These are phyloP conservation scores for Pseudonitzschia delicatissima DNA, from an alignment of 108 stramenopile genomes.

Conservation along the genomic window DNA sequence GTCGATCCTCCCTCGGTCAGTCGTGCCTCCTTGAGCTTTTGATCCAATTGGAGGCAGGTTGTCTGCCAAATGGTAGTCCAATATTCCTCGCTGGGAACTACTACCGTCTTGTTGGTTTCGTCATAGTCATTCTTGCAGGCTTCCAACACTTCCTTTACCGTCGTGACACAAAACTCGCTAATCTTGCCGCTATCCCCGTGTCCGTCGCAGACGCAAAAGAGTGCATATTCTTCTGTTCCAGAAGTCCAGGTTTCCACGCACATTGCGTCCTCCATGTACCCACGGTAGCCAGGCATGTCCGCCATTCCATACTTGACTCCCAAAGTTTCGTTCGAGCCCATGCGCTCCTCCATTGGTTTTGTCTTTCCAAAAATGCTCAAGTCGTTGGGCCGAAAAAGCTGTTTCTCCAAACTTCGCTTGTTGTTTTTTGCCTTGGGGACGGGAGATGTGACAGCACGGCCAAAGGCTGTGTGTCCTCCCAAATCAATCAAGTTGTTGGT, in stretches of 20 bases:
- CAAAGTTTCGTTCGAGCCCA: background rate
- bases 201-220: constrained; percentile 93
- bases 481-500: constrained; percentile 56
- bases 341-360: constrained; percentile 42
- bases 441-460: constrained; percentile 54
- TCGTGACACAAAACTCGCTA: constrained; percentile 51
- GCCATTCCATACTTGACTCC: constrained; percentile 56
- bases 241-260: constrained; percentile 27
- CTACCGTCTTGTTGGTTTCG: background rate
- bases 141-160: constrained; percentile 34
- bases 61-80: constrained; percentile 28
- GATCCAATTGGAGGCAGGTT: constrained; percentile 53
- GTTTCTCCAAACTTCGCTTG: constrained; percentile 36
- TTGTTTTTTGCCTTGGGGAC: constrained; percentile 46
- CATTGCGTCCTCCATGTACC: constrained; percentile 89
- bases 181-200: constrained; percentile 77
- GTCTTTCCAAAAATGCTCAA: constrained; percentile 49
- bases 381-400: constrained; percentile 61
- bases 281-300: constrained; percentile 81
- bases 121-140: constrained; percentile 3
- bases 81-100: constrained; percentile 8
- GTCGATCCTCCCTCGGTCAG: constrained; percentile 66
- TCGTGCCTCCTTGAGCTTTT: constrained; percentile 33
- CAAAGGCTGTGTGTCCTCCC: constrained; percentile 63
- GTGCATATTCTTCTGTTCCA: background rate